These are phyloP conservation scores for Centrapalus pauciflorus DNA, from an alignment of 129 eudicot genomes.

Conservation along the genomic window DNA sequence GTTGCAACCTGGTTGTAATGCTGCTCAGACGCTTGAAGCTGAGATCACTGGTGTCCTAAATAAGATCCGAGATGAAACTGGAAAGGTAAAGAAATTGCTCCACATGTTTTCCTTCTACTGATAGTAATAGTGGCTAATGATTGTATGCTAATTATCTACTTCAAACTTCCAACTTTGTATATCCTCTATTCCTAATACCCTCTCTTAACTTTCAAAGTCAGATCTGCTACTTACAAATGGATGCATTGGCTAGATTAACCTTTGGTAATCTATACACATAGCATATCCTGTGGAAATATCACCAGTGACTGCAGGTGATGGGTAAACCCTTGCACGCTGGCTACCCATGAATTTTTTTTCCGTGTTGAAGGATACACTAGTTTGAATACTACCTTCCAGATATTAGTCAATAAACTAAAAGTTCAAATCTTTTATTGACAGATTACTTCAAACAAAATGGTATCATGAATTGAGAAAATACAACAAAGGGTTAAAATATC, in stretches of 20 bases:
- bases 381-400: too few species aligned
- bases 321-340: too few species aligned
- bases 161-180: background rate
- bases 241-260: too few species aligned
- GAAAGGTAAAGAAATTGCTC: conserved; percentile 37
- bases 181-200: background rate
- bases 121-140: background rate
- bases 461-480: background rate
- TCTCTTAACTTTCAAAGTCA: background rate
- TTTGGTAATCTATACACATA: too few species aligned
- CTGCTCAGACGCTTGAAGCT: conserved; percentile 88
- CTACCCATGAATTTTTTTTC: too few species aligned
- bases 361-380: too few species aligned
- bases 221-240: background rate
- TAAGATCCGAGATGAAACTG: conserved; percentile 63
- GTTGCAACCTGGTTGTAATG: conserved; percentile 78
- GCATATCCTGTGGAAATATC: too few species aligned
- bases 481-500: background rate
- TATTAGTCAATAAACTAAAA: too few species aligned
- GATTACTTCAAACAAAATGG: background rate
- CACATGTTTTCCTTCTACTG: background rate
- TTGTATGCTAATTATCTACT: background rate
- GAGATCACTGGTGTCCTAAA: conserved; percentile 56
- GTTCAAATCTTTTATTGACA: background rate
- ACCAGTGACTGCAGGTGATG: too few species aligned